These are phyloP conservation scores for Nyctanthes arbortristis DNA, from an alignment of 257 asterid species.

Conservation along the genomic window DNA sequence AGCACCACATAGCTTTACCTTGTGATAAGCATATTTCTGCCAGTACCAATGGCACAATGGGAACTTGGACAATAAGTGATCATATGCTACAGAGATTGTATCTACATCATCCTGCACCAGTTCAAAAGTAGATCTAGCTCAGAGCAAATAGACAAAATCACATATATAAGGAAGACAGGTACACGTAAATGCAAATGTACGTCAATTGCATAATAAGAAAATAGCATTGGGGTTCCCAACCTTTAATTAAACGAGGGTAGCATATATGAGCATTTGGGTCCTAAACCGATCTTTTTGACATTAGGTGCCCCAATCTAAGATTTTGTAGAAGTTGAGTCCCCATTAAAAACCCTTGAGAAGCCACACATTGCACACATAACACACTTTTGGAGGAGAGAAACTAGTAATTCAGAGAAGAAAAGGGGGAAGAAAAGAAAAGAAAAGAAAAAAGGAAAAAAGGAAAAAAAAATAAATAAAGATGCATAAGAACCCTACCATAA, in stretches of 20 bases:
- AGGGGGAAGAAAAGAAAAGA: not conserved
- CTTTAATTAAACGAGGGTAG: not conserved
- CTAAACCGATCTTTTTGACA: not conserved
- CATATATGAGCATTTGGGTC: not conserved
- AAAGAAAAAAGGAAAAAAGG: not conserved
- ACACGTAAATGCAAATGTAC: conserved; percentile 2
- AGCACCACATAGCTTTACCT: conserved; percentile 56
- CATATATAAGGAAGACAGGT: conserved; percentile 5
- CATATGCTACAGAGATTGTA: conserved; percentile 67
- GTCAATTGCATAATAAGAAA: not conserved
- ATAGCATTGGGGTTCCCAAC: not conserved
- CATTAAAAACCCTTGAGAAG: not conserved
- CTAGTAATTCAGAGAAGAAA: not conserved
- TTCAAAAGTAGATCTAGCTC: conserved; percentile 19
- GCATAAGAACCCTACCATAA: too few species aligned
- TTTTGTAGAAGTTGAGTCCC: not conserved
- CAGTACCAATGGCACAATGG: conserved; percentile 93
- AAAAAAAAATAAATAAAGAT: too few species aligned
- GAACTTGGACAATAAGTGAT: conserved; percentile 63
- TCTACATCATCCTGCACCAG: conserved; percentile 68
- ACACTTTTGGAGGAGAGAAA: not conserved
- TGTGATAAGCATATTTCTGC: conserved; percentile 70
- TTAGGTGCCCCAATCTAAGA: not conserved
- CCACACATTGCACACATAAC: not conserved
- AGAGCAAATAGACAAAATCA: conserved; percentile 15